Conservation (phyloP, 257 asterid genomes). For the Avicennia marina region DNA sequence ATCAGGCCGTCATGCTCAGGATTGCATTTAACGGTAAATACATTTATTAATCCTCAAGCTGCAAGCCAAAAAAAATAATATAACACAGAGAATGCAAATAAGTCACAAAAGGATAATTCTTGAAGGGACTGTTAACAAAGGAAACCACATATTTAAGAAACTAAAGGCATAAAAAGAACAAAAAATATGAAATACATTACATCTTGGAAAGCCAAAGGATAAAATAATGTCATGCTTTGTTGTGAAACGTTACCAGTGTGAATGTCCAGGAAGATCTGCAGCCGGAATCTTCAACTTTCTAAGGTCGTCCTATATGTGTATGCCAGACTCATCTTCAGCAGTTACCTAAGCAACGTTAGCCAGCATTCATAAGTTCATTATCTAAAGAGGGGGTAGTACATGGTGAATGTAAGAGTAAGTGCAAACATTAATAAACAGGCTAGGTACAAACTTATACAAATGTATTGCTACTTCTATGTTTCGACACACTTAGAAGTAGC, state of each 20-base stretch:
- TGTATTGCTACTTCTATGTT: slow-evolving; percentile 17
- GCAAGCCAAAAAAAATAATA: background rate
- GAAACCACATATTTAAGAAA: background rate
- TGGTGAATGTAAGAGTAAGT: too few relatives aligned
- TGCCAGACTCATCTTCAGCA: slow-evolving; percentile 96
- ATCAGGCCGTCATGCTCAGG: slow-evolving; percentile 85
- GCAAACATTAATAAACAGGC: slow-evolving; percentile 3
- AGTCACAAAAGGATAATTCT: too few relatives aligned
- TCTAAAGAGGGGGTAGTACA: slow-evolving; percentile 8
- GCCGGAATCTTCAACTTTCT: slow-evolving; percentile 73
- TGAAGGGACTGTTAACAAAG: slow-evolving; percentile 7
- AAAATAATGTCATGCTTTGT: slow-evolving; percentile 5
- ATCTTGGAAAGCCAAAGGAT: too few relatives aligned
- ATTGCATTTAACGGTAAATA: slow-evolving; percentile 72
- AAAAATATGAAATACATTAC: too few relatives aligned
- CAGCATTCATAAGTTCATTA: slow-evolving; percentile 7
- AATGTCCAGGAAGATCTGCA: slow-evolving; percentile 90
- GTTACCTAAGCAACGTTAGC: slow-evolving; percentile 58
- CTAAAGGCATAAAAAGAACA: slow-evolving; percentile 4
- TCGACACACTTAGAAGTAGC: background rate
- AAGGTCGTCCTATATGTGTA: slow-evolving; percentile 93
- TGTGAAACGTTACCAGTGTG: slow-evolving; percentile 70
- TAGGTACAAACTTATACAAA: slow-evolving; percentile 2
- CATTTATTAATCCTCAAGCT: slow-evolving; percentile 6
- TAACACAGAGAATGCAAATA: too few relatives aligned